These are phyloP conservation scores for Alternaria sp. DNA, from an alignment of 2,329 filamentous ascomycete genomes.

Conservation along the genomic window DNA sequence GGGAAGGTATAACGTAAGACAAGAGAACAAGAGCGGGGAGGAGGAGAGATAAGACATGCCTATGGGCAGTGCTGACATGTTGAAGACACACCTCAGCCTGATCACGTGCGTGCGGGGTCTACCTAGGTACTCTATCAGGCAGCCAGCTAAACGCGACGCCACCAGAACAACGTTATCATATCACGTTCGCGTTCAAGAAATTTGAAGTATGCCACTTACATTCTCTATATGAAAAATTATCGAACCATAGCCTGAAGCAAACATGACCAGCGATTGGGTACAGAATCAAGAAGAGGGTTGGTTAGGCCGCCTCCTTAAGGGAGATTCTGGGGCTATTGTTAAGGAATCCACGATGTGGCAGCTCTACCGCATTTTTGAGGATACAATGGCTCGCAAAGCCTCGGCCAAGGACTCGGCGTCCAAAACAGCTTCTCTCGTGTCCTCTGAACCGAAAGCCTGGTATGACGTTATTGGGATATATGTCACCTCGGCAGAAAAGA, in stretches of 20 bases:
- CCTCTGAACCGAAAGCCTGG: background rate
- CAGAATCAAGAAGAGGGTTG: background rate
- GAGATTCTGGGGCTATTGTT: background rate
- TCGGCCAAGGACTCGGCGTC: background rate
- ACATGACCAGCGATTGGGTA: background rate
- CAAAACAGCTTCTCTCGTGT: background rate
- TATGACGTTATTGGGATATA: background rate
- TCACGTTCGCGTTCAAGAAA: no score
- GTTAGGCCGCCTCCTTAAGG: background rate
- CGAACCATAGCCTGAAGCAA: background rate
- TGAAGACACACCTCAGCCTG: no score
- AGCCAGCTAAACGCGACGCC: no score
- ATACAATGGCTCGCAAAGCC: background rate
- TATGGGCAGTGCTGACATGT: no score
- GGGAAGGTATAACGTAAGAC: no score
- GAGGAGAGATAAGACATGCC: no score
- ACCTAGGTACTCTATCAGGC: no score
- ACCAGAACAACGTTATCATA: no score
- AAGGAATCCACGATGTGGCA: background rate
- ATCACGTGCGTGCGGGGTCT: no score
- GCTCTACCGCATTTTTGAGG: background rate
- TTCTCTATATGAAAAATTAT: rapidly evolving
- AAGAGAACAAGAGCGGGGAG: no score
- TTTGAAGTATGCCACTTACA: no score
- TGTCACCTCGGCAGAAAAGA: background rate